Base-by-base conservation (phyloP, 768 basidiomycete genomes). In the Boletus pseudopeckii region DNA sequence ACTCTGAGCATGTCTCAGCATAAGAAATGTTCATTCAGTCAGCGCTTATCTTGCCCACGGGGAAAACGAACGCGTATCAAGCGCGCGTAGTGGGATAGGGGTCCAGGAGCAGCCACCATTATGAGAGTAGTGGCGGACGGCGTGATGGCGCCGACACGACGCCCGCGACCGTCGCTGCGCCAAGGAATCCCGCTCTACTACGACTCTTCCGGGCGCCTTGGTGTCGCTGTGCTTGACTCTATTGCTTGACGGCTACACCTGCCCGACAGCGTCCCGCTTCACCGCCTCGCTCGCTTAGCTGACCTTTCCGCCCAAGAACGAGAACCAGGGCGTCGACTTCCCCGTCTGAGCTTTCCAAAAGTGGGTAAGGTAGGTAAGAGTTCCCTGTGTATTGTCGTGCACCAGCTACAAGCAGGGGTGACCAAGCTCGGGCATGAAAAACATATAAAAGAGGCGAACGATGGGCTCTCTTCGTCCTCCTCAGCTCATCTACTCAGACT, bases 51-150 rank as follows among this genome's bases (percentile, higher is more conserved):
- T 34, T 17, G 15, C 26, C 13, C 18, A 26, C n/a, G 28, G 4
- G 22, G n/a, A 20, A 41, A n/a, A 3, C 24, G 34, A 13, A 7
- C 7, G 32, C 17, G 24, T 26, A 47, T 18, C 48, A 30, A 22
- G 20, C 22, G n/a, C 1, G 20, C 13, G 0, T 7, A 6, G 13
- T 28, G 1, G 22, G 14, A 18, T 33, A 22, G 50, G 48, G 28
- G 17, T 24, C 24, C 24, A 24, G 24, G 28, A 48, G 45, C 50
- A 17, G 15, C 20, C 18, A 18, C 52, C 33, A 32, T 33, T 44
- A 48, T 60, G 52, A 50, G 42, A 62, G 59, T 44, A 34, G 17
- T 30, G 2, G 28, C 18, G 20, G 34, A 38, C 15, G 33, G 44
- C 1, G n/a, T 4, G 38, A 17, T 47, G 20, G 5, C n/a, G 33